phyloP scores from a whole-genome alignment of 192 early-diverging fungal species.

The Endogone sp. region DNA sequence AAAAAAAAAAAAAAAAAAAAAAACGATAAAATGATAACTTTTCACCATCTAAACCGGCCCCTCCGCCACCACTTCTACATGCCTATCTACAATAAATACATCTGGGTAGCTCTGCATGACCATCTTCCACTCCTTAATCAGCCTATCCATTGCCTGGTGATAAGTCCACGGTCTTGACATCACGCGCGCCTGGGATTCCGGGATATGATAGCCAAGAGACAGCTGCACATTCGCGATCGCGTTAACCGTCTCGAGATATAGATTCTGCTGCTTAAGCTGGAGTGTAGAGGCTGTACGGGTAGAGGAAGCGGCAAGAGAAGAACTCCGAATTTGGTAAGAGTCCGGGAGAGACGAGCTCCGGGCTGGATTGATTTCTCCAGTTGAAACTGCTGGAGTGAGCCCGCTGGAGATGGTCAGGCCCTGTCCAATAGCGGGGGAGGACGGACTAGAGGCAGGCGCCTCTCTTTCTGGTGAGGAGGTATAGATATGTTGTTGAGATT shows the following conservation, averaged over 20 bases:
- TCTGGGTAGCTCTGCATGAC: not conserved
- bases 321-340: not conserved
- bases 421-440: not conserved
- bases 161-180: not conserved
- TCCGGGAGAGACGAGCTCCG: not conserved
- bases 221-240: not conserved
- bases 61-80: not conserved
- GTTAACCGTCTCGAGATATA: not conserved
- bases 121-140: not conserved
- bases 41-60: not conserved
- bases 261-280: not conserved
- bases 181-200: not conserved
- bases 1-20: not conserved
- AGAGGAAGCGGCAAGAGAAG: not conserved
- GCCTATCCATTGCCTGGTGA: not conserved
- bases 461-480: not conserved
- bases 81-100: not conserved
- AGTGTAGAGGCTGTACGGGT: not conserved
- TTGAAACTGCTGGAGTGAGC: not conserved
- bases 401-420: not conserved
- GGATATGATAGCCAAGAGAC: not conserved
- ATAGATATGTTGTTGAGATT: not conserved
- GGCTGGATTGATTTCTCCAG: not conserved
- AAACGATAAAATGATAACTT: not conserved
- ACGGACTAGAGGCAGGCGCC: not conserved